phyloP scores from a whole-genome alignment of 2,329 filamentous ascomycete species.

The Thielaviopsis populi region DNA sequence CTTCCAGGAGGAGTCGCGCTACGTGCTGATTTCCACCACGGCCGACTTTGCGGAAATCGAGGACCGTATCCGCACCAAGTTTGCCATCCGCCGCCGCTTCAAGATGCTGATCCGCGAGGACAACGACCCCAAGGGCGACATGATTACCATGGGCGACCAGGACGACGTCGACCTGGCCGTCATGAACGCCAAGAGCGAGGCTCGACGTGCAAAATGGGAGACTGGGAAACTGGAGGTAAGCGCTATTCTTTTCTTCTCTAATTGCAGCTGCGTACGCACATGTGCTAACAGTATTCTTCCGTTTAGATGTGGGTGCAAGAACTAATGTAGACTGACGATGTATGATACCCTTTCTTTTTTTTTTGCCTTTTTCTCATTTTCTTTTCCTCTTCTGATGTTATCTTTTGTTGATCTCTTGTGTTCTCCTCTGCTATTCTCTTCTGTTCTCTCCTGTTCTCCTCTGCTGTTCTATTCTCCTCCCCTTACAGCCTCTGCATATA shows the following conservation, averaged over 20 bases:
- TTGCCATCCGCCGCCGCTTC: slow-evolving; percentile 60
- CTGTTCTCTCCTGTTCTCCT: neutral
- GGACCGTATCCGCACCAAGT: slow-evolving; percentile 72
- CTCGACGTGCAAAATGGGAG: slow-evolving; percentile 59
- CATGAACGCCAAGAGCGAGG: slow-evolving; percentile 49
- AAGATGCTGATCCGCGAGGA: slow-evolving; percentile 85
- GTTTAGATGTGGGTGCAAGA: slow-evolving; percentile 34
- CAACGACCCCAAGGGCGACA: slow-evolving; percentile 58
- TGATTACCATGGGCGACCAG: slow-evolving; percentile 95
- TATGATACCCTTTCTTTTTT: slow-evolving; percentile 3
- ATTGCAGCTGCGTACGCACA: neutral
- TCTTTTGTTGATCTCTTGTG: neutral
- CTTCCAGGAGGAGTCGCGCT: slow-evolving; percentile 70
- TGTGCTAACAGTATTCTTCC: slow-evolving; percentile 20
- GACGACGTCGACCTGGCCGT: slow-evolving; percentile 89
- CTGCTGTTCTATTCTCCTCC: neutral
- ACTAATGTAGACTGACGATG: slow-evolving; percentile 4
- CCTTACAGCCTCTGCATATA: slow-evolving; percentile 5
- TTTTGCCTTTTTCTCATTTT: neutral
- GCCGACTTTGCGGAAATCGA: slow-evolving; percentile 65
- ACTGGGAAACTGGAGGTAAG: slow-evolving; percentile 92
- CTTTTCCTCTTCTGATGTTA: neutral
- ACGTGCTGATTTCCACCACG: slow-evolving; percentile 66
- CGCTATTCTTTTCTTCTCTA: slow-evolving; percentile 9
- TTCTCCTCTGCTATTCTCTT: neutral